Evolutionary conservation across 495 filamentous ascomycete genomes (phyloP).

Genomic region (Cenococcum geophilum): DNA sequence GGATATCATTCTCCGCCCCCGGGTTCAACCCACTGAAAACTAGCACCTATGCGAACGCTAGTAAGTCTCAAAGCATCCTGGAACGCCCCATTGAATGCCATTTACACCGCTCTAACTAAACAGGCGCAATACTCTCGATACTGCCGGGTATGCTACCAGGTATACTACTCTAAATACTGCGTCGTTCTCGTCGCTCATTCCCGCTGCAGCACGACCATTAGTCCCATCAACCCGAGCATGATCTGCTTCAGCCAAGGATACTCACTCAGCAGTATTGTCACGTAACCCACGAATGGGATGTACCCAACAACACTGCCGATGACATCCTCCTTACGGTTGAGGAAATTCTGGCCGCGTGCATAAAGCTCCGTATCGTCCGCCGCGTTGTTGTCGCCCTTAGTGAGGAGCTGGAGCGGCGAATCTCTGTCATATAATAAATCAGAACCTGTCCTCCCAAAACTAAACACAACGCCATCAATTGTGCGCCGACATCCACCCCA

Average conservation of each 20-base stretch:
- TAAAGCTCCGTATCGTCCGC: slow-evolving; percentile 94
- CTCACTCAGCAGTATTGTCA: slow-evolving; percentile 93
- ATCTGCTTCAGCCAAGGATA: slow-evolving; percentile 96
- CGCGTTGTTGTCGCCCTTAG: slow-evolving; percentile 97
- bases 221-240: slow-evolving; percentile 88
- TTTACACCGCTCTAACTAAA: no score
- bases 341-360: slow-evolving; percentile 73
- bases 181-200: slow-evolving; percentile 48
- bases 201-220: slow-evolving; percentile 88
- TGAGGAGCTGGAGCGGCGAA: slow-evolving; percentile 61
- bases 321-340: slow-evolving; percentile 78
- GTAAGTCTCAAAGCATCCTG: no score
- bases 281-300: slow-evolving; percentile 92
- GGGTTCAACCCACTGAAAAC: not conserved
- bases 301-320: slow-evolving; percentile 93
- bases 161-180: no score
- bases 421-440: slow-evolving; percentile 16
- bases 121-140: no score
- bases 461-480: not conserved
- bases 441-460: slow-evolving; percentile 11
- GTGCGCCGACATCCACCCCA: slow-evolving; percentile 18
- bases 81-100: no score
- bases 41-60: slow-evolving; percentile 2
- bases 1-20: not conserved
- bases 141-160: no score